Evolutionary conservation across 1,139 yeast species (phyloP), one percentile per base, ranked within the genome.

Genomic region (Candida smagusa): DNA sequence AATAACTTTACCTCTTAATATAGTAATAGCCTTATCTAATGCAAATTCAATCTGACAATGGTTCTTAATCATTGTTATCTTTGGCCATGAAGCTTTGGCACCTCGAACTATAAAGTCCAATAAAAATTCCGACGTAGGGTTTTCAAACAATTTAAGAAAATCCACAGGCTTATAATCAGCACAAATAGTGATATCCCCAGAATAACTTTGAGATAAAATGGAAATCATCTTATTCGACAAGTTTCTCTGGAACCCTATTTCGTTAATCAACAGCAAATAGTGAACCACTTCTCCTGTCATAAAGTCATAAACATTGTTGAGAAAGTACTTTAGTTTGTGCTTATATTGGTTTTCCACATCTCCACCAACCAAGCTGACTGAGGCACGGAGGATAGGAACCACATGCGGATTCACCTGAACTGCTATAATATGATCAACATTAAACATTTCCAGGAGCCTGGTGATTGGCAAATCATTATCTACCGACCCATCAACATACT

Each of bases 351-450:
- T 76, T 48, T 81, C 86, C 38, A 80, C 68, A 41, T 74, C 83
- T 8, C 84, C 86, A n/a, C 87, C 89, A 26, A 81, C 80, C 50
- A 80, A 77, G 38, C 84, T 72, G 1, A 81, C 72, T 0, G 90
- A 80, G 22, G 80, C 63, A 46, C 79, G 79, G 47, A 92, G 67
- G 35, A 92, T 74, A 2, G 98, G 97, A 2, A 86, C 90, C 24
- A 92, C 95, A 56, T 92, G 98, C 0, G 97, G 96, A 52, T 94
- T 88, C 1, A 92, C 98, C 60, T 94, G 97, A 38, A 96, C 90
- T 0, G 96, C 97, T 54, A 92, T 87, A 43, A 92, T 90, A 58
- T 94, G 97, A 56, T 92, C 95, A 27, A 92, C 96, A 53, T 92
- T 92, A 57, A 92, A 94, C 90, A 92, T 86, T 59, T 92, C 98